Conservation (phyloP, 257 asterid genomes). For the Paraleonurus japonicus region DNA sequence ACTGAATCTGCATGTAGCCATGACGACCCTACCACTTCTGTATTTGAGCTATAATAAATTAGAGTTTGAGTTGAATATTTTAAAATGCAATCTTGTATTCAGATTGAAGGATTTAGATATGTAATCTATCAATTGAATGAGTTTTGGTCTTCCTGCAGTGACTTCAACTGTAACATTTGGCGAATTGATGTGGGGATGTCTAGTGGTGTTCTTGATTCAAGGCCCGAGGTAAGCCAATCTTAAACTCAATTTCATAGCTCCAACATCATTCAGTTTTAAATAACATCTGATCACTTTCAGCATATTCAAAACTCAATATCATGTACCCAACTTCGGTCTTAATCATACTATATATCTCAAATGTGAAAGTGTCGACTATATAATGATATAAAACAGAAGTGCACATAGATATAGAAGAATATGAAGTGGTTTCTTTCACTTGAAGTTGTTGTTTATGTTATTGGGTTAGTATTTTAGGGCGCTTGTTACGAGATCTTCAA, state of each 20-base stretch:
- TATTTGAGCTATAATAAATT: not conserved
- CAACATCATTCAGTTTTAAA: not conserved
- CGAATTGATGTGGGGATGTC: constrained; percentile 98
- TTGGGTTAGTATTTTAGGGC: not conserved
- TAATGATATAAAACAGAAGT: not conserved
- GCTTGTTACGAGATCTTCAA: too few species aligned
- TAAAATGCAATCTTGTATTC: not conserved
- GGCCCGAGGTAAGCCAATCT: constrained; percentile 68
- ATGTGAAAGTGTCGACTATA: not conserved
- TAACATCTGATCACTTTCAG: not conserved
- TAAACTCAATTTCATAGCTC: constrained; percentile 15
- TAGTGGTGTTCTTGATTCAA: constrained; percentile 90
- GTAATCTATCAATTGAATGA: constrained; percentile 8
- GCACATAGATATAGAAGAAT: not conserved
- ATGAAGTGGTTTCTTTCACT: not conserved
- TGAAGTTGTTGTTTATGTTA: not conserved
- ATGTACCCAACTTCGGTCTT: not conserved
- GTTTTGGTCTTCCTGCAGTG: constrained; percentile 49
- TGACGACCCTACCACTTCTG: not conserved
- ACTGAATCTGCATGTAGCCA: not conserved
- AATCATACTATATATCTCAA: not conserved
- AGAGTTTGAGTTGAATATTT: not conserved
- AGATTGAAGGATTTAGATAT: constrained; percentile 8
- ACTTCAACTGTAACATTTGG: constrained; percentile 75
- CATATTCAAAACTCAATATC: not conserved